phyloP scores from a whole-genome alignment of 208 protist species.

The Sergeia podlipaevii region DNA sequence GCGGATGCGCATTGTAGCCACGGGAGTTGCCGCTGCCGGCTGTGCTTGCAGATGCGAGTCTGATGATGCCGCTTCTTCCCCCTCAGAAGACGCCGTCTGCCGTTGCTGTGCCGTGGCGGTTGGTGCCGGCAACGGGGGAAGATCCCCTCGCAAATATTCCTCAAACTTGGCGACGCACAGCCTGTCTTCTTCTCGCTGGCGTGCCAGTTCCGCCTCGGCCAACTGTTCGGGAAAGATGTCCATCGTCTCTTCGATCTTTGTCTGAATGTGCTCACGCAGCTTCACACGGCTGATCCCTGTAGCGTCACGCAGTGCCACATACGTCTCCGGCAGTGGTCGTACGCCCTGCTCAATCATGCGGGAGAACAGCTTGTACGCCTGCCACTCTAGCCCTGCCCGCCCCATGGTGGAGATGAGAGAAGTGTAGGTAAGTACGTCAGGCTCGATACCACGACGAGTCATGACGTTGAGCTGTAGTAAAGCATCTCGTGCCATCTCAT shows the following conservation, averaged over 20 bases:
- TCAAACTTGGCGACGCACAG: slow-evolving; percentile 79
- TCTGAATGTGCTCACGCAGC: slow-evolving; percentile 76
- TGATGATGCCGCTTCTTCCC: neutral
- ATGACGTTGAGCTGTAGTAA: slow-evolving; percentile 93
- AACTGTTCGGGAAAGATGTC: slow-evolving; percentile 72
- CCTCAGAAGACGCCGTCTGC: neutral
- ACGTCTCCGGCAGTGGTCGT: slow-evolving; percentile 87
- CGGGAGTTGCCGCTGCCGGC: neutral
- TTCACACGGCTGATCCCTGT: slow-evolving; percentile 44
- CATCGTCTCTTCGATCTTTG: slow-evolving; percentile 80
- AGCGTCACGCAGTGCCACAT: slow-evolving; percentile 81
- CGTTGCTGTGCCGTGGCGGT: neutral
- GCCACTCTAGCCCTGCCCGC: slow-evolving; percentile 82
- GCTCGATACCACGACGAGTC: slow-evolving; percentile 86
- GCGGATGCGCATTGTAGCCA: slow-evolving; percentile 81
- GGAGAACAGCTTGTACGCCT: slow-evolving; percentile 93
- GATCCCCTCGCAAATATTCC: slow-evolving; percentile 72
- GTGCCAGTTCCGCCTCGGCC: slow-evolving; percentile 48
- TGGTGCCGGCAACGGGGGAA: slow-evolving; percentile 24
- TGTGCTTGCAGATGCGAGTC: neutral
- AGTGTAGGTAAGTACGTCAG: slow-evolving; percentile 92
- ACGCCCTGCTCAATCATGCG: slow-evolving; percentile 88
- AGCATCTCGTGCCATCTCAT: slow-evolving; percentile 69
- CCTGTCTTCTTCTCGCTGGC: slow-evolving; percentile 65
- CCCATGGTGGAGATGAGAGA: slow-evolving; percentile 89